Evolutionary conservation across 192 early-diverging fungal species (phyloP).

Genomic region (Linnemannia hyalina): DNA sequence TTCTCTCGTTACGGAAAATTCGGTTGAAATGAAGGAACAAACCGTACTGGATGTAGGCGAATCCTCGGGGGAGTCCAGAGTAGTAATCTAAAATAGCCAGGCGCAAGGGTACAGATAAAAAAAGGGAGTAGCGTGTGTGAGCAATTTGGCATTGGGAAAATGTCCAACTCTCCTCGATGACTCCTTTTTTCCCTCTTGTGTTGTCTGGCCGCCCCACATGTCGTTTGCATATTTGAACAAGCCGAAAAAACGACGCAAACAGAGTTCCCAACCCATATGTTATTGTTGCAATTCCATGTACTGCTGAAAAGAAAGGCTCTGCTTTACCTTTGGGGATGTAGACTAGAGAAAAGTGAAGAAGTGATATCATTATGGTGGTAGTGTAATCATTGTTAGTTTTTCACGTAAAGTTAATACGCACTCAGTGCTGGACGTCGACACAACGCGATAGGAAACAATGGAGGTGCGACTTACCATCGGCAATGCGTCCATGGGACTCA

Average conservation of each 20-base stretch:
- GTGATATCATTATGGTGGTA: background rate
- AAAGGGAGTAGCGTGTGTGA: background rate
- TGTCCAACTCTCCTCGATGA: background rate
- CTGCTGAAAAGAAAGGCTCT: background rate
- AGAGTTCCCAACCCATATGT: background rate
- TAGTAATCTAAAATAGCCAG: conserved; percentile 37
- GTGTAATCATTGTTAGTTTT: background rate
- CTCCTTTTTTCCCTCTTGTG: background rate
- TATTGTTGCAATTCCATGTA: background rate
- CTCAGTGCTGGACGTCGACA: background rate
- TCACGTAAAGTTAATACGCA: background rate
- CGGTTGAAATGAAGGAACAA: background rate
- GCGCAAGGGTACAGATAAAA: background rate
- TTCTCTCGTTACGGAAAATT: background rate
- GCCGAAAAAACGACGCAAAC: background rate
- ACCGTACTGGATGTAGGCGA: conserved; percentile 54
- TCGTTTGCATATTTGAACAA: background rate
- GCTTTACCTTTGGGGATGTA: conserved; percentile 56
- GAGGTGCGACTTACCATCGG: conserved; percentile 31
- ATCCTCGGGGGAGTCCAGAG: conserved; percentile 40
- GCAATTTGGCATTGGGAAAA: background rate
- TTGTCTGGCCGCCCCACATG: background rate
- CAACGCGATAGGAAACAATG: background rate
- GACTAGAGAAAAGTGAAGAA: conserved; percentile 14
- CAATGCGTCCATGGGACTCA: conserved; percentile 37